Evolutionary conservation across 495 filamentous ascomycete genomes (phyloP).

Genomic region (Bathelium albidoporum): DNA sequence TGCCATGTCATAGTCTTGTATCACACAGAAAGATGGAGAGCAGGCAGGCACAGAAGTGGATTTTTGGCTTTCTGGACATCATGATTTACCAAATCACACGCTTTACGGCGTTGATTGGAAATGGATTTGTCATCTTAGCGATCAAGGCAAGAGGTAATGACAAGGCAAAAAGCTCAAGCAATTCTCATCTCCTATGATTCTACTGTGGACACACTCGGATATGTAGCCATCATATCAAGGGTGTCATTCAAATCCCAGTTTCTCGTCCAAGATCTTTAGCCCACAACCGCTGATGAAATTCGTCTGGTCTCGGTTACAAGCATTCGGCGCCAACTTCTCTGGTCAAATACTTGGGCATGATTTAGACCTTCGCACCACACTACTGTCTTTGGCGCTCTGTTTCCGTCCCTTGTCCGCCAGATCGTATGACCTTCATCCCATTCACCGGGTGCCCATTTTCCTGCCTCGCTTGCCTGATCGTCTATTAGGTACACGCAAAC

Average conservation of each 20-base stretch:
- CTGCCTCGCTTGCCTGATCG: conserved; percentile 13
- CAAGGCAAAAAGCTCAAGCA: too few relatives aligned
- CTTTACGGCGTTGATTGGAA: too few relatives aligned
- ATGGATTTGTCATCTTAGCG: too few relatives aligned
- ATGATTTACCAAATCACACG: too few relatives aligned
- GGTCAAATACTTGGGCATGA: conserved; percentile 61
- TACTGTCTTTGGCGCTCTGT: conserved; percentile 37
- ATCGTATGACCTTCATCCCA: not conserved
- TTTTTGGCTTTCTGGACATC: too few relatives aligned
- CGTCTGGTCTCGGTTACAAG: conserved; percentile 8
- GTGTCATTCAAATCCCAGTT: not conserved
- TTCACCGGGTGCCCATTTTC: conserved; percentile 11
- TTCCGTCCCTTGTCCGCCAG: not conserved
- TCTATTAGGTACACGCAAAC: conserved; percentile 47
- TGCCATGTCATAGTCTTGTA: too few relatives aligned
- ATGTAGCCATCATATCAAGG: too few relatives aligned
- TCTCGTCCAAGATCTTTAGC: not conserved
- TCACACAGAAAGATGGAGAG: too few relatives aligned
- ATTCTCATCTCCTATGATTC: too few relatives aligned
- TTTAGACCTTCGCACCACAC: conserved; percentile 53
- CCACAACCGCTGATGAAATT: not conserved
- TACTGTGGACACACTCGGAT: too few relatives aligned
- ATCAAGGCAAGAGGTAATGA: too few relatives aligned
- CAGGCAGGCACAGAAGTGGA: too few relatives aligned
- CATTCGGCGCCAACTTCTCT: conserved; percentile 24